Conservation (phyloP, 2,329 filamentous ascomycete genomes). For the Plectosphaerella cucumerina region DNA sequence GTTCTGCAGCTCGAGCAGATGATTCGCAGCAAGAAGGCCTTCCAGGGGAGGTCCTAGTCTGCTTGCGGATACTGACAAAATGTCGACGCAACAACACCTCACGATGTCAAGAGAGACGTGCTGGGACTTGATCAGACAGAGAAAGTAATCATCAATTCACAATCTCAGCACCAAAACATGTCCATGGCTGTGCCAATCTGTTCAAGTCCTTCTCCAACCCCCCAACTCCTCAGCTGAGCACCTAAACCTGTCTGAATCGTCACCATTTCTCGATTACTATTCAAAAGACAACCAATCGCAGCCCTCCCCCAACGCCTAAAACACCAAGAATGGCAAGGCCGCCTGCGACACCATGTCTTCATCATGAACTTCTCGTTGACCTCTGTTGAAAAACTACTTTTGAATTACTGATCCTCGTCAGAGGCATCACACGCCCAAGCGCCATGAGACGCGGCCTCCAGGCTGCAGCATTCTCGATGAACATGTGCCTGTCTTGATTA, state of each 20-base stretch:
- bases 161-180: neutral
- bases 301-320: neutral
- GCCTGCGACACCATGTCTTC: neutral
- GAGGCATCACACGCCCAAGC: too few relatives aligned
- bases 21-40: conserved; percentile 37
- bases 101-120: too few relatives aligned
- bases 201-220: neutral
- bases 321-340: neutral
- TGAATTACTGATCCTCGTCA: neutral
- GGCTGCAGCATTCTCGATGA: neutral
- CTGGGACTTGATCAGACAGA: too few relatives aligned
- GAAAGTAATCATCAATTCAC: neutral
- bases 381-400: neutral
- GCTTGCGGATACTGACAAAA: too few relatives aligned
- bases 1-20: conserved; percentile 57
- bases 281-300: neutral
- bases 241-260: neutral
- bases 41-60: conserved; percentile 15
- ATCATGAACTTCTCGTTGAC: neutral
- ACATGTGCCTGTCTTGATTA: too few relatives aligned
- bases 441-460: neutral
- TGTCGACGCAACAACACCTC: too few relatives aligned
- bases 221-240: neutral
- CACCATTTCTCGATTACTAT: neutral
- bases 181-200: neutral